Conservation (phyloP, 2,329 filamentous ascomycete genomes). For the Elsinoe perseae region DNA sequence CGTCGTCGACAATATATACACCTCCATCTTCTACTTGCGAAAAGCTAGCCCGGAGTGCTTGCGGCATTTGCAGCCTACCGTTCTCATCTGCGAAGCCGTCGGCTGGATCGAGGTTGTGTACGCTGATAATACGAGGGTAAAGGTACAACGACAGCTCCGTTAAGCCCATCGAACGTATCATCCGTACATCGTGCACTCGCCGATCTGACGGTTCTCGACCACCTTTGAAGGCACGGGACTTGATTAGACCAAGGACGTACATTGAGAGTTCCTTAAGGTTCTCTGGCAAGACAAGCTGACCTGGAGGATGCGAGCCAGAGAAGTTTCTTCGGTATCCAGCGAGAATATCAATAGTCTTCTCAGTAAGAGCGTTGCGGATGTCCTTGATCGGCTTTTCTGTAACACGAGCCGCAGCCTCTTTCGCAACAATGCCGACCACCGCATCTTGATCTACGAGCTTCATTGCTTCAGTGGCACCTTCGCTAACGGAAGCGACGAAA, state of each 20-base stretch:
- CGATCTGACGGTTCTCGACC: slow-evolving; percentile 86
- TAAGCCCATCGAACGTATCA: slow-evolving; percentile 81
- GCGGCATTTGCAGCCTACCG: slow-evolving; percentile 78
- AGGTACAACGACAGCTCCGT: slow-evolving; percentile 84
- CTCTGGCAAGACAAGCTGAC: slow-evolving; percentile 90
- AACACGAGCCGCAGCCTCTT: slow-evolving; percentile 86
- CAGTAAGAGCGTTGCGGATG: slow-evolving; percentile 71
- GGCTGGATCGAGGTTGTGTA: slow-evolving; percentile 79
- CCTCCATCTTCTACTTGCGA: slow-evolving; percentile 84
- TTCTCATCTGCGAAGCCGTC: slow-evolving; percentile 93
- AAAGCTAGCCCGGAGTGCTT: slow-evolving; percentile 73
- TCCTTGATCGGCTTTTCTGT: slow-evolving; percentile 72
- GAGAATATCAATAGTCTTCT: slow-evolving; percentile 88
- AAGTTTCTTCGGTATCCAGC: slow-evolving; percentile 90
- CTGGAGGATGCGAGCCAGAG: slow-evolving; percentile 75
- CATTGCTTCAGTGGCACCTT: slow-evolving; percentile 73
- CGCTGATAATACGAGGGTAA: slow-evolving; percentile 84
- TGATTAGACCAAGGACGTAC: slow-evolving; percentile 86
- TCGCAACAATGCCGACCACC: slow-evolving; percentile 78
- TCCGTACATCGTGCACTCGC: slow-evolving; percentile 80
- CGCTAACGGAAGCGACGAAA: slow-evolving; percentile 83
- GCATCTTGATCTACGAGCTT: slow-evolving; percentile 95
- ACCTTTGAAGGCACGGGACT: slow-evolving; percentile 85
- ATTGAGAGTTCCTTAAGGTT: slow-evolving; percentile 94
- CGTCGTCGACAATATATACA: slow-evolving; percentile 91